These are phyloP conservation scores for Asterella californica DNA, from an alignment of 225 moss, liverwort and hornwort species.

Conservation along the genomic window DNA sequence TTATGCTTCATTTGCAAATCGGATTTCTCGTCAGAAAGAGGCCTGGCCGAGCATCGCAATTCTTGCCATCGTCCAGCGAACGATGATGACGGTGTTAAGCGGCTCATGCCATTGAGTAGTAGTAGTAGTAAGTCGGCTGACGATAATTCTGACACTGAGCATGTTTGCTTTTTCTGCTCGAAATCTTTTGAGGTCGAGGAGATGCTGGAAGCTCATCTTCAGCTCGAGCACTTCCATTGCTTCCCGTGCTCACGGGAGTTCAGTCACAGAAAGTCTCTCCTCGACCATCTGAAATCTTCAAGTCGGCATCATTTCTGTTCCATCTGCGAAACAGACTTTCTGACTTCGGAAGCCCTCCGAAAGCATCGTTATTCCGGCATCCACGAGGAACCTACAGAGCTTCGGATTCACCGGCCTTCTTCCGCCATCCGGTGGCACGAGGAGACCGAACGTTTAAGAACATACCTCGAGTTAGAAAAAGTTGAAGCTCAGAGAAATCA, in stretches of 20 bases:
- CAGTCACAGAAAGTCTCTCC: not conserved
- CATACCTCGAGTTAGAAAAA: not conserved
- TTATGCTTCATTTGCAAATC: not conserved
- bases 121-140: not conserved
- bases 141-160: not conserved
- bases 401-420: not conserved
- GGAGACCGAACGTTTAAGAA: not conserved
- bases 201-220: constrained; percentile 13
- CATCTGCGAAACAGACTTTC: constrained; percentile 21
- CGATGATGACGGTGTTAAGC: not conserved
- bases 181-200: not conserved
- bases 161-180: constrained; percentile 6
- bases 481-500: not conserved
- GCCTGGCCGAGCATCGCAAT: not conserved
- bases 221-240: constrained; percentile 18
- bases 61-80: not conserved
- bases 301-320: constrained; percentile 4
- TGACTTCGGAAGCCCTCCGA: not conserved
- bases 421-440: constrained; percentile 5
- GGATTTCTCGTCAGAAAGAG: constrained; percentile 1
- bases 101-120: not conserved
- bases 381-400: constrained; percentile 3
- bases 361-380: not conserved
- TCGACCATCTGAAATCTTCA: constrained; percentile 11
- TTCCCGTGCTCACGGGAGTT: constrained; percentile 24